Percentiles rank a stretch among this genome's conserved stretches.
Conservation (phyloP, 2,329 filamentous ascomycete genomes). For the Fusarium ambrosium region DNA sequence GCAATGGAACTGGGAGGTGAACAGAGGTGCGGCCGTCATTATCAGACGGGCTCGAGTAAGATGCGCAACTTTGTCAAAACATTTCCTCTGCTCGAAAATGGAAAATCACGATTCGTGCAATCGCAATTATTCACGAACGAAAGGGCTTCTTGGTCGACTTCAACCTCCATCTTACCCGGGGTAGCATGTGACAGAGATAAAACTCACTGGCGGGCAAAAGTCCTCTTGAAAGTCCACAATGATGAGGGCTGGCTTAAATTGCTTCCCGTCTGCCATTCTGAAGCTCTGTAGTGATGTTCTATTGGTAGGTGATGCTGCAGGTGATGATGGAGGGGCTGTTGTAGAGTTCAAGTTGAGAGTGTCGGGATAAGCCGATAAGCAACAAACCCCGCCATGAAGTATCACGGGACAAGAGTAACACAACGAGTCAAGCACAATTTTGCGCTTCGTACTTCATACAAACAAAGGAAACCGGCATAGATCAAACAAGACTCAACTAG, state of each 20-base stretch:
- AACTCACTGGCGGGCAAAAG: slow-evolving; percentile 88
- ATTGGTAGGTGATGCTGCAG: background rate
- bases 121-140: background rate
- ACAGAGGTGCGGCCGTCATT: background rate
- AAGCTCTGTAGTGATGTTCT: background rate
- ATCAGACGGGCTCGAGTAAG: background rate
- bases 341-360: background rate
- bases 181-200: background rate
- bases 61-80: background rate
- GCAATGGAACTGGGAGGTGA: background rate
- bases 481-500: too few relatives aligned
- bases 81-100: background rate
- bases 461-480: too few relatives aligned
- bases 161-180: background rate
- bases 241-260: slow-evolving; percentile 68
- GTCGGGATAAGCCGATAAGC: background rate
- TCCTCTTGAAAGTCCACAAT: slow-evolving; percentile 94
- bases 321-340: slow-evolving; percentile 6
- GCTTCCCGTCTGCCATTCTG: slow-evolving; percentile 11
- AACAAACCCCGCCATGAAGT: background rate
- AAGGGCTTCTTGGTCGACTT: background rate
- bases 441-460: too few relatives aligned
- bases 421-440: background rate
- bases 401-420: background rate
- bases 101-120: fast-evolving